Evolutionary conservation across 306 rosid genomes (phyloP), one percentile per base, ranked within the genome.

Genomic region (Cucumis melo): DNA sequence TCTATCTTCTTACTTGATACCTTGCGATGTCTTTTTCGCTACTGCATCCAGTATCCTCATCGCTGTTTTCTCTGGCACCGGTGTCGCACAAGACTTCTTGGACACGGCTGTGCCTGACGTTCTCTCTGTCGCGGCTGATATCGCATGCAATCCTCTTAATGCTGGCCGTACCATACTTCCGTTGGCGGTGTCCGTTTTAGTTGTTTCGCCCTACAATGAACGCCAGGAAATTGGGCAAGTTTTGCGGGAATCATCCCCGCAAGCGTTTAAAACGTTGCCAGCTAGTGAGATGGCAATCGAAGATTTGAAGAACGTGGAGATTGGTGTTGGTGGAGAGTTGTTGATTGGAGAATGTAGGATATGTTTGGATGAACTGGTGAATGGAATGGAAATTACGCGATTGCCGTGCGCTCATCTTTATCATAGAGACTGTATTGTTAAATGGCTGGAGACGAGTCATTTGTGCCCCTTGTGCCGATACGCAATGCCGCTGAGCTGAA

Each of bases 341-440:
- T 23, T 48, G 55, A 38, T 10, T 12, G 62, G 67, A 4, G 78
- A 71, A 39, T 83, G 86, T 59, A 80, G 79, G 14, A 83, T 80
- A 12, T 83, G 84, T 48, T 83, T 83, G 84, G 86, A 83, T 46
- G 84, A 83, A 54, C 70, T 83, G 29, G 70, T 61, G 5, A 17
- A 17, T 8, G 83, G 80, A 44, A 58, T 76, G 80, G 82, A 80
- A 74, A 60, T 75, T 78, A 29, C 65, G 38, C 51, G 36, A 53
- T 71, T 79, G 81, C 83, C 86, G 51, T 83, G 86, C 80, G 74
- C 71, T 36, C 86, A 83, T 80, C 6, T 73, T 24, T 83, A 62
- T 70, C 86, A 83, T 55, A 83, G 70, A 16, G 83, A 83, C 15
- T 83, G 86, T 73, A 83, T 83, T 42, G 72, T 72, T n/a, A 68